Conservation (phyloP, 257 asterid genomes). For the Fraxinus pennsylvanica region DNA sequence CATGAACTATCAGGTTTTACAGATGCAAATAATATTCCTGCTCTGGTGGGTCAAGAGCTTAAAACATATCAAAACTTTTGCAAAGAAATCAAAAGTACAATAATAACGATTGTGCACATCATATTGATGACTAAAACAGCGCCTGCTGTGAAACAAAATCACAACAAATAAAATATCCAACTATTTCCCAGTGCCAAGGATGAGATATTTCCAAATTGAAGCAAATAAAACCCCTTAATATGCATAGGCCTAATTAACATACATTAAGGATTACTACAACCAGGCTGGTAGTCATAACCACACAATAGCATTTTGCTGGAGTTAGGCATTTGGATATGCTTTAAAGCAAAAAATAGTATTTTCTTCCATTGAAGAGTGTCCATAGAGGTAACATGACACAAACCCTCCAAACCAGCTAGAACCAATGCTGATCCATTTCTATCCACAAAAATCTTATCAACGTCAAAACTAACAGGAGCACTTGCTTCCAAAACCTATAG, state of each 20-base stretch:
- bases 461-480: no score
- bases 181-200: conserved; percentile 1
- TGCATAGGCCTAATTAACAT: conserved; percentile 15
- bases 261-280: not conserved
- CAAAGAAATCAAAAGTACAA: conserved; percentile 29
- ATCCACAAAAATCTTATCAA: no score
- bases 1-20: conserved; percentile 56
- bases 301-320: not conserved
- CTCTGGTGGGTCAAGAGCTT: conserved; percentile 63
- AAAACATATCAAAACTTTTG: conserved; percentile 80
- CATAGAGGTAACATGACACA: no score
- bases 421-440: no score
- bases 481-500: no score
- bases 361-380: no score
- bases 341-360: no score
- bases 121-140: conserved; percentile 3
- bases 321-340: not conserved
- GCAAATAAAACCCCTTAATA: not conserved
- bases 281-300: not conserved
- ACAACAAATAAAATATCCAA: conserved; percentile 7
- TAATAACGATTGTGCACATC: conserved; percentile 18
- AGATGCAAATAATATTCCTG: conserved; percentile 94
- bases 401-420: no score
- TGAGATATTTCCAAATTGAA: not conserved
- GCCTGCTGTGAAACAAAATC: not conserved